These are phyloP conservation scores for Quercus tomentella DNA, from an alignment of 331 rosid species.

Conservation along the genomic window DNA sequence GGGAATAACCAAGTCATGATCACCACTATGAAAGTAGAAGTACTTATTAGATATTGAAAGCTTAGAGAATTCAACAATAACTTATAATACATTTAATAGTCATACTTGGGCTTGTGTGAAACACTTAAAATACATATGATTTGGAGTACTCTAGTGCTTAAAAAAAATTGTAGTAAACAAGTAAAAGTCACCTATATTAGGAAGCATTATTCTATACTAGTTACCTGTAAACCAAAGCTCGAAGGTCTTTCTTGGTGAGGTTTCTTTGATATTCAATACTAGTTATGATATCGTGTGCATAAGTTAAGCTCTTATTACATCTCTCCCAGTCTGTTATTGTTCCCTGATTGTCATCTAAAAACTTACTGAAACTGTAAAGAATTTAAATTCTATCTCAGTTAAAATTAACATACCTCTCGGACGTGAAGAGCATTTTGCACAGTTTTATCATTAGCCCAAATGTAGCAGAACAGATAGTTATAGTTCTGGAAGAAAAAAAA, in stretches of 20 bases:
- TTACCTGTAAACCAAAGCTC: constrained; percentile 8
- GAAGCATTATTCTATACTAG: not conserved
- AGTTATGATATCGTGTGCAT: not conserved
- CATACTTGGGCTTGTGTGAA: too few species aligned
- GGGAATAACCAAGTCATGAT: constrained; percentile 4
- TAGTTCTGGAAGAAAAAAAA: not conserved
- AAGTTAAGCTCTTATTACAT: not conserved
- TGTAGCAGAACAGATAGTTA: constrained; percentile 8
- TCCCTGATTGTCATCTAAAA: not conserved
- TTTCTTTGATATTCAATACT: not conserved
- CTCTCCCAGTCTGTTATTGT: not conserved
- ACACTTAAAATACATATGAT: too few species aligned
- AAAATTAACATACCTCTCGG: not conserved
- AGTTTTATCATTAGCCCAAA: constrained; percentile 16
- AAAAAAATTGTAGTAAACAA: too few species aligned
- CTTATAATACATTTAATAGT: not conserved
- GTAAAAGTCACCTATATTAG: too few species aligned
- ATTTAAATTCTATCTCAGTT: not conserved
- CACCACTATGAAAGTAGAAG: not conserved
- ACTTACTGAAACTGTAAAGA: not conserved
- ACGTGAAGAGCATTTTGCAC: constrained; percentile 16
- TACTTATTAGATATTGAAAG: not conserved
- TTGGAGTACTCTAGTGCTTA: too few species aligned
- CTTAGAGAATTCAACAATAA: not conserved
- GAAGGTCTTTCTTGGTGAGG: not conserved